Evolutionary conservation across 495 filamentous ascomycete species (phyloP), one percentile per base, ranked within the genome.

Genomic region (Penicillium desertorum): DNA sequence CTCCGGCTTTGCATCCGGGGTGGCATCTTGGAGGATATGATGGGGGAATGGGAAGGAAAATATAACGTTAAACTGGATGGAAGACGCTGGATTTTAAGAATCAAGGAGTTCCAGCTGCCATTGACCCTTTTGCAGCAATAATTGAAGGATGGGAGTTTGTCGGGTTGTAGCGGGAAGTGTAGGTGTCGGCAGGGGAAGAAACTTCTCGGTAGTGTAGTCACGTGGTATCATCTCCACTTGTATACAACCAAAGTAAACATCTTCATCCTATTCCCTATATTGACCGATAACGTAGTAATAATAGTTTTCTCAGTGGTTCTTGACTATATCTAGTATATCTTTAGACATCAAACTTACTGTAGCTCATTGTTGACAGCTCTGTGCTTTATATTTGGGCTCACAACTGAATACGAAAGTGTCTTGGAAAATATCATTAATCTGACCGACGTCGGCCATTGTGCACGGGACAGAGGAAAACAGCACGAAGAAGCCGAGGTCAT

Each of bases 1-100:
- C 68, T 62, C 54, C 65, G 69, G 62, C 59, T 71, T 49, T 76
- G 75, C 72, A 79, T 70, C 71, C 75, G 73, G 30, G 74, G 75
- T 56, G 76, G 64, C 76, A 79, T 79, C 50, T 59, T 69, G 66
- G 30, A n/a, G 45, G 17, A 50, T 25, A 29, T 56, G 55, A 56
- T 19, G n/a, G 23, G 36, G 51, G 30, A 6, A 20, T 22, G 27
- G 23, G 19, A 45, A n/a, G 16, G 9, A 22, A 9, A 34, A 45
- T 43, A 25, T 52, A 27, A 41, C 20, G 17, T 42, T 3, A 22
- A 32, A 22, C 17, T 22, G n/a, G 6, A 32, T n/a, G 37, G 22
- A 14, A 22, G 25, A 17, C 23, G 11, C 37, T 43, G 39, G 22
- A 44, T 29, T 16, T 44, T 7, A 52, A 43, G 37, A 56, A 43